Evolutionary conservation across 2,329 filamentous ascomycete species (phyloP), one percentile per base, ranked within the genome.

Genomic region (Exophiala aquamarina): DNA sequence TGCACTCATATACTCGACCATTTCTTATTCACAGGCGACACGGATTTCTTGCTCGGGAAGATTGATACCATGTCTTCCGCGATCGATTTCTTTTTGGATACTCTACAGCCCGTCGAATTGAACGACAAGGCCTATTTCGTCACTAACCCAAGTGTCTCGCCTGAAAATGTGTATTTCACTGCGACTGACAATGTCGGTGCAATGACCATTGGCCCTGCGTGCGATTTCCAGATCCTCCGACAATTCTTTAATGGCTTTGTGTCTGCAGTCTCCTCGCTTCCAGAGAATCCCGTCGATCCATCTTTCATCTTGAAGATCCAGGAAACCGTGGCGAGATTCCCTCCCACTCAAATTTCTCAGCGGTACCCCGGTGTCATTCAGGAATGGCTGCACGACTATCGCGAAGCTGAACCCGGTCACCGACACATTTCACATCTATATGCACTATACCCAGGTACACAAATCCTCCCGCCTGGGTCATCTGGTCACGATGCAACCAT

Each of bases 1-100:
- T 81, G 79, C 70, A 75, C 78, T 49, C 77, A 82, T 52, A 74
- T 83, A 1, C 77, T 71, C 63, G 78, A 83, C 47, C 71, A 77
- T 55, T 83, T 71, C 59, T 72, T 75, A 26, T 82, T 81, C 55
- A 74, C 70, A 2, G 45, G 57, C 6, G 50, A 64, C 32, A 40
- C 38, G 4, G 18, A 10, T 1, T 61, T 61, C 8, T 49, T 65
- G 3, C 35, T 32, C 2, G 48, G 46, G 2, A 60, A 60, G 54
- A 59, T 63, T 13, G 52, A 56, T 2, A 49, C 61, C 14, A 38
- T 66, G 3, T 52, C 51, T n/a, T 61, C 60, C 13, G 61, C 60
- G 19, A 57, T 65, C 11, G 57, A 61, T 14, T 66, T 66, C 21
- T 52, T 63, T 7, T 40, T 64, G 1, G 63, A 64, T 43, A 64